Percentiles rank a stretch among this genome's conserved stretches.
Conservation (phyloP, 2,329 filamentous ascomycete genomes). For the Grosmannia clavigera region DNA sequence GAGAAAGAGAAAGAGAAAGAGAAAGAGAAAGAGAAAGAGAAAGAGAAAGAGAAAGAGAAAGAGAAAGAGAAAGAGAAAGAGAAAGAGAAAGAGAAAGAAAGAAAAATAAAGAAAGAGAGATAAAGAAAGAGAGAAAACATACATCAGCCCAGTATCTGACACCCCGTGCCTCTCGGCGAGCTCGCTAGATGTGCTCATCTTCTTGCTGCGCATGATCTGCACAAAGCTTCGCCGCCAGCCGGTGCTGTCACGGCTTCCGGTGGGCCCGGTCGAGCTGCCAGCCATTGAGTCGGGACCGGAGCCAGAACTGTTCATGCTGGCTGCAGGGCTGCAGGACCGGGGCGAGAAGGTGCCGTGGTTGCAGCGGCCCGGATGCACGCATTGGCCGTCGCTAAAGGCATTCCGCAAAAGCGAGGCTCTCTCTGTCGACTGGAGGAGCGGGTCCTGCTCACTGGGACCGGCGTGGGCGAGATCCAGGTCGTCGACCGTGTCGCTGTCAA, state of each 20-base stretch:
- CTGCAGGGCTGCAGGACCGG: conserved; percentile 37
- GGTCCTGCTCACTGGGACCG: conserved; percentile 14
- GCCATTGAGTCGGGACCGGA: conserved; percentile 19
- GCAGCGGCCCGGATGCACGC: conserved; percentile 38
- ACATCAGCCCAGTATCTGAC: conserved; percentile 63
- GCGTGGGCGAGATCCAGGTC: conserved; percentile 7
- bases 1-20: neutral
- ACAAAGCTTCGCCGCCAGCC: conserved; percentile 37
- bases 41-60: no score
- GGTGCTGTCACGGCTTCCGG: conserved; percentile 22
- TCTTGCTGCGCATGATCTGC: conserved; percentile 29
- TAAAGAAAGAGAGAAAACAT: conserved; percentile 18
- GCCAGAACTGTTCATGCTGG: conserved; percentile 20
- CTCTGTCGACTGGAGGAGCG: conserved; percentile 25
- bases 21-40: no score
- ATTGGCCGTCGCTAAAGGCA: conserved; percentile 22
- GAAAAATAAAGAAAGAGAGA: neutral
- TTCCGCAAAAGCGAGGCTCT: conserved; percentile 36
- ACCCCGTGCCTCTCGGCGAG: conserved; percentile 64
- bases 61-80: neutral
- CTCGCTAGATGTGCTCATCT: conserved; percentile 59
- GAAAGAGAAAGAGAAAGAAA: neutral
- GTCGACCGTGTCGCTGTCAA: conserved; percentile 11
- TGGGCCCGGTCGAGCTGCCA: conserved; percentile 12
- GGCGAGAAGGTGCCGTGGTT: conserved; percentile 70